Evolutionary conservation across 805 yeast genomes (phyloP).

Genomic region (Saccharomyces cerevisiae): DNA sequence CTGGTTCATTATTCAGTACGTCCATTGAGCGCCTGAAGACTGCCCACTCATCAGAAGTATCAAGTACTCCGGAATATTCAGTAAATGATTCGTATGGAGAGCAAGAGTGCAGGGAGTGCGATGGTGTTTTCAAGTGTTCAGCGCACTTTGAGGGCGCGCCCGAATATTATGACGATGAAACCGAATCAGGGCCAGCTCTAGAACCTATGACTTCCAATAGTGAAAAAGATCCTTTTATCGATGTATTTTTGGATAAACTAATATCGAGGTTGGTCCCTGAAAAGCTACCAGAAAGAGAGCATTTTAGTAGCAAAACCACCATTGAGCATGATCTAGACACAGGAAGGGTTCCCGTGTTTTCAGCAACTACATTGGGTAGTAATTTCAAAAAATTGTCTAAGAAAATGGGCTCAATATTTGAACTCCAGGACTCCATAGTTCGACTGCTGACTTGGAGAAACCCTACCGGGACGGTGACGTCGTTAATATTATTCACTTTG

Average conservation of each 20-base stretch:
- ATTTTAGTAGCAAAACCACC: constrained; percentile 34
- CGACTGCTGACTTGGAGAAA: constrained; percentile 65
- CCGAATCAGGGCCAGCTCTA: not conserved
- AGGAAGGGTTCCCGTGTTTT: constrained; percentile 39
- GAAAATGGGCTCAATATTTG: constrained; percentile 49
- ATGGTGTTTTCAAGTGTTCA: not conserved
- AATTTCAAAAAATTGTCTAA: constrained; percentile 51
- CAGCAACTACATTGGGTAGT: constrained; percentile 46
- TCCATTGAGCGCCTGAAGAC: constrained; percentile 30
- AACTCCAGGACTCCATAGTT: constrained; percentile 51
- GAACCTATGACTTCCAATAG: not conserved
- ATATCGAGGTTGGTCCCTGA: constrained; percentile 42
- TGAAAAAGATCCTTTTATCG: constrained; percentile 45
- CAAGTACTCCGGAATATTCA: constrained; percentile 2
- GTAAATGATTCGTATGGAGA: constrained; percentile 3
- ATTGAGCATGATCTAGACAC: constrained; percentile 4
- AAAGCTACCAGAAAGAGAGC: constrained; percentile 41
- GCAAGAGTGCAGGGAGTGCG: not conserved
- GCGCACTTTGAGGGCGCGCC: not conserved
- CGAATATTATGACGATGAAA: not conserved
- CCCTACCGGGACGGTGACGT: constrained; percentile 60
- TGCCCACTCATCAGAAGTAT: constrained; percentile 3
- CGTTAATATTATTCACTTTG: constrained; percentile 52
- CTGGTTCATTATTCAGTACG: constrained; percentile 38
- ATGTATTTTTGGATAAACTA: constrained; percentile 46